These are phyloP conservation scores for Malus asiatica DNA, from an alignment of 306 rosid genomes.

Conservation along the genomic window DNA sequence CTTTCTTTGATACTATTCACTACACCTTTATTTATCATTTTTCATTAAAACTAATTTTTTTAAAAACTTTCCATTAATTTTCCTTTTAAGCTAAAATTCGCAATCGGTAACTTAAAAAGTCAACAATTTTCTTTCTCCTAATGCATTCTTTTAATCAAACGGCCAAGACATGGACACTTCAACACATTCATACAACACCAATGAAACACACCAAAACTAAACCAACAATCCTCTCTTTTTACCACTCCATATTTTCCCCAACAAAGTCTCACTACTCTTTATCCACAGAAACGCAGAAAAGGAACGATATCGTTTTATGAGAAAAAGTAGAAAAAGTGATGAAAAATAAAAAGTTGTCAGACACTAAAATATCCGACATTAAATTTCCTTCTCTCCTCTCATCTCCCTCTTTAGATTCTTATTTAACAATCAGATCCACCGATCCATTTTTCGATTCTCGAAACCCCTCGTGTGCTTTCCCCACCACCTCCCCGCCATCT, in stretches of 20 bases:
- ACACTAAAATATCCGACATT: constrained; percentile 36
- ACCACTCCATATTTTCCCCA: neutral
- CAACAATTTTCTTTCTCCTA: neutral
- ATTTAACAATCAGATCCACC: neutral
- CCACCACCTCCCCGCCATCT: constrained; percentile 8
- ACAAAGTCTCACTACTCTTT: constrained; percentile 1
- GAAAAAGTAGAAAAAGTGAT: neutral
- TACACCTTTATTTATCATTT: too few relatives aligned
- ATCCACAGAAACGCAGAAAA: neutral
- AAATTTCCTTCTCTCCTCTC: constrained; percentile 9
- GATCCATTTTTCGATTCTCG: neutral
- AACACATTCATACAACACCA: neutral
- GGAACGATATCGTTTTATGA: neutral
- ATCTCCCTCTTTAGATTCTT: constrained; percentile 13
- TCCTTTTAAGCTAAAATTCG: fast-evolving
- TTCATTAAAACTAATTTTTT: too few relatives aligned
- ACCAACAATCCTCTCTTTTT: neutral
- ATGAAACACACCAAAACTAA: neutral
- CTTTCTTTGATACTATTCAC: too few relatives aligned
- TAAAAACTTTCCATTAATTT: too few relatives aligned
- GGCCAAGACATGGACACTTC: neutral
- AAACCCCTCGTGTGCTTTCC: constrained; percentile 51
- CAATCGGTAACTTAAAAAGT: too few relatives aligned
- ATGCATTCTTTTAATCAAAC: neutral
- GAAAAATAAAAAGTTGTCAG: constrained; percentile 8